Base-by-base conservation (phyloP, 495 filamentous ascomycete species). In the Penicillium arizonense region DNA sequence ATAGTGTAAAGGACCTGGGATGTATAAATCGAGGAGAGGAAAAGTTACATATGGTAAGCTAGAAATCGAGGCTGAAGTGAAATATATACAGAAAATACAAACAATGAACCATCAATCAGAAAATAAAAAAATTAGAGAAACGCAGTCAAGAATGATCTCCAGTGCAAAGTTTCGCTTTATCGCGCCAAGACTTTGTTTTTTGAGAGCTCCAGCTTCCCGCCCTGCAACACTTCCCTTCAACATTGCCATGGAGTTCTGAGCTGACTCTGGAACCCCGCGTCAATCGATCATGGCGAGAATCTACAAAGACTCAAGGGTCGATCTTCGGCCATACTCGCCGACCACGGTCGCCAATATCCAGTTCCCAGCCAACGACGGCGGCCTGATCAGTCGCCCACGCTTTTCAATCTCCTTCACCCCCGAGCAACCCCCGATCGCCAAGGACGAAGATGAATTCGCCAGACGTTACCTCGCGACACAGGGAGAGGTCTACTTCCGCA, bases 291-390 rank as follows among this genome's bases (percentile, higher is more conserved):
- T 77, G 75, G 75, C 71, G 41, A 76, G 72, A 69, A 75, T 91
- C 58, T 93, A 89, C 77, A 92, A 91, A 68, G 92, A 97, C 75
- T 88, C 89, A 61, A 84, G 90, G 61, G 72, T 96, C 53, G 87
- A 90, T 56, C 78, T 94, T 47, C 87, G 93, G 64, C 86, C 90
- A 23, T 77, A 86, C 42, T 85, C 79, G 52, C 75, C 82, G 59
- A 78, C 79, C 51, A 86, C 87, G 35, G 79, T 86, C 56, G 81
- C 90, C 65, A 83, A 87, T 59, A 80, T 96, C 61, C 86, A 85
- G 56, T 81, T 96, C 60, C 85, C 89, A 56, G 71, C 79, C 34
- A 77, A 71, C 56, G 67, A 64, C 47, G 67, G 61, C 47, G 65
- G 61, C 62, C 54, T 73, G 52, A 54, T 59, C 51, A 67, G 70